Evolutionary conservation across 2,329 filamentous ascomycete genomes (phyloP).

Genomic region (Pleoardoris graminearum): DNA sequence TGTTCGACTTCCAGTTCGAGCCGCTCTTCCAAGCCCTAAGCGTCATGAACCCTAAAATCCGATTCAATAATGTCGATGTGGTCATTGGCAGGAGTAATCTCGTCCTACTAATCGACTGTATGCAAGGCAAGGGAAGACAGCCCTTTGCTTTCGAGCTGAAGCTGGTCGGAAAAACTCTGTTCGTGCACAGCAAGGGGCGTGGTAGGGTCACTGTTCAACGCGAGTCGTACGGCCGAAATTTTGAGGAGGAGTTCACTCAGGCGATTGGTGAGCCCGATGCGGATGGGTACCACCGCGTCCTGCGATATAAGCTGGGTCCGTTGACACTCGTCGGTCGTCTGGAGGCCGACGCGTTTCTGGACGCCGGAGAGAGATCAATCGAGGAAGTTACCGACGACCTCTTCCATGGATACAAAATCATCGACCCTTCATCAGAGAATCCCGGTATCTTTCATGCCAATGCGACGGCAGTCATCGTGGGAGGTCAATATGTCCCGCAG

Average conservation of each 20-base stretch:
- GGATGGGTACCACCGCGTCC: constrained; percentile 5
- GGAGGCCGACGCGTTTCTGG: constrained; percentile 6
- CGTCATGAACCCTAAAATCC: constrained; percentile 8
- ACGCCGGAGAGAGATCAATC: neutral
- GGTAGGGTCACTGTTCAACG: neutral
- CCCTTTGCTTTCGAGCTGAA: neutral
- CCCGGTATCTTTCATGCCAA: neutral
- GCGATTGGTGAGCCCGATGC: neutral
- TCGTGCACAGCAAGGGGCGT: neutral
- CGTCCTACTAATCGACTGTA: neutral
- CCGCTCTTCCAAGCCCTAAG: constrained; percentile 15
- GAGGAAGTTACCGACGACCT: neutral
- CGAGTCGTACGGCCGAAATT: neutral
- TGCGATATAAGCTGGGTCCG: constrained; percentile 3
- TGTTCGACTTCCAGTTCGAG: constrained; percentile 8
- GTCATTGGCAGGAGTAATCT: constrained; percentile 4
- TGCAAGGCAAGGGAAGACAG: neutral
- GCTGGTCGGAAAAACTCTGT: neutral
- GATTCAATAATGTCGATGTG: constrained; percentile 7
- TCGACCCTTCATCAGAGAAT: neutral
- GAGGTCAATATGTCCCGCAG: neutral
- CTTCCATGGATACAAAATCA: neutral
- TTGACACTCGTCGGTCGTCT: constrained; percentile 1
- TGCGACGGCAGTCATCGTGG: neutral
- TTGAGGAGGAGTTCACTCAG: neutral